phyloP scores from a whole-genome alignment of 768 basidiomycete species.

The Trametes punicea region DNA sequence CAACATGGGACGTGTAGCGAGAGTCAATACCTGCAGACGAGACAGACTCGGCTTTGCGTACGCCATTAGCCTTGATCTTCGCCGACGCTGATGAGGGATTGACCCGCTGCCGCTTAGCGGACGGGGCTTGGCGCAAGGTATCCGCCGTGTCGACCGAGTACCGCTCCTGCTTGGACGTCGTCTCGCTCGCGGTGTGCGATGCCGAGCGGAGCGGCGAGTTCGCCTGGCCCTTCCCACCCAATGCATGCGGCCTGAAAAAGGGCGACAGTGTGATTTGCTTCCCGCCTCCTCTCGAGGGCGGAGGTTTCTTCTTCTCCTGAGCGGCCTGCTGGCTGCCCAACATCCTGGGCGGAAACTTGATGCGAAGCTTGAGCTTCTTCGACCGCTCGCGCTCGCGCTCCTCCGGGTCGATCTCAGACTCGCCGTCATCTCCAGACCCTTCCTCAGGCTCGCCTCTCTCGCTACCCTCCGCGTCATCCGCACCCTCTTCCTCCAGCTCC shows the following conservation, averaged over 20 bases:
- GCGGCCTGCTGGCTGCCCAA: background rate
- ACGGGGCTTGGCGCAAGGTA: constrained; percentile 5
- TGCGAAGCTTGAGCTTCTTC: constrained; percentile 38
- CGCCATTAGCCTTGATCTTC: constrained; percentile 7
- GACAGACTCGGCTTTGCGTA: constrained; percentile 5
- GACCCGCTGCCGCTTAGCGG: constrained; percentile 10
- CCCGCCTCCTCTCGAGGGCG: constrained; percentile 11
- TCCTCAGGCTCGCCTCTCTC: constrained; percentile 16
- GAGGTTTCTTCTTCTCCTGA: background rate
- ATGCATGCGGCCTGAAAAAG: constrained; percentile 1
- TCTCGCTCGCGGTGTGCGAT: constrained; percentile 6
- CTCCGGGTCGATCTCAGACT: constrained; percentile 33
- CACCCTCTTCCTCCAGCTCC: constrained; percentile 6
- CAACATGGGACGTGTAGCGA: background rate
- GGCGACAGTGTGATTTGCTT: constrained; percentile 23
- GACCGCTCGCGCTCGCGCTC: constrained; percentile 30
- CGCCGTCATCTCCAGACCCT: constrained; percentile 28
- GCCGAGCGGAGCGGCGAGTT: constrained; percentile 13
- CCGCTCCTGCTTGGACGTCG: constrained; percentile 7
- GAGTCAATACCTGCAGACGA: constrained; percentile 8
- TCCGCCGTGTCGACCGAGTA: constrained; percentile 15
- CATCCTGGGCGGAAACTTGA: constrained; percentile 34
- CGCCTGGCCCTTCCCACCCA: constrained; percentile 10
- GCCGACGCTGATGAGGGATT: background rate
- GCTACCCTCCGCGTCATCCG: constrained; percentile 9